These are phyloP conservation scores for Pleurotus citrinopileatus DNA, from an alignment of 768 basidiomycete genomes.

Conservation along the genomic window DNA sequence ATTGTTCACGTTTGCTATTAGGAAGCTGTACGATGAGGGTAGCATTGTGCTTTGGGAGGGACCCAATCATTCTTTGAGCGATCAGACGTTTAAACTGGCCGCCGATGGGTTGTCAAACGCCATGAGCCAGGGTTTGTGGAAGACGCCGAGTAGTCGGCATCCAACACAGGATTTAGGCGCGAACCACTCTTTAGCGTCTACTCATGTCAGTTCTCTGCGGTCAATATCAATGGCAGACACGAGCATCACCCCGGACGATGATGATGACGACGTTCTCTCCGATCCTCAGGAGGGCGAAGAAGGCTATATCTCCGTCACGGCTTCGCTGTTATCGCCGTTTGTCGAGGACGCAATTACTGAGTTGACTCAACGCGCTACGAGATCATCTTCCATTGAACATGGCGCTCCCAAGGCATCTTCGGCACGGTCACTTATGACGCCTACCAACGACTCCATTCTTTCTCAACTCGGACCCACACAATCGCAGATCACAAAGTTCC, in stretches of 20 bases:
- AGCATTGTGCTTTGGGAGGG: slow-evolving; percentile 74
- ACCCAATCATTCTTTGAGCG: slow-evolving; percentile 37
- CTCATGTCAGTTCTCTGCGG: neutral
- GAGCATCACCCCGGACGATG: slow-evolving; percentile 26
- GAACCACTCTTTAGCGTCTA: neutral
- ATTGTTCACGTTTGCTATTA: slow-evolving; percentile 63
- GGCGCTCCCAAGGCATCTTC: neutral
- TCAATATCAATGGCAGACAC: neutral
- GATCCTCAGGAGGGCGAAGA: slow-evolving; percentile 63
- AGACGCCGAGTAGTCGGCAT: slow-evolving; percentile 18
- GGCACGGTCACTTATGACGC: neutral
- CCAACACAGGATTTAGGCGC: neutral
- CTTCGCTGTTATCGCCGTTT: slow-evolving; percentile 42
- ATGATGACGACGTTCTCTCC: slow-evolving; percentile 48
- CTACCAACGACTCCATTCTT: slow-evolving; percentile 13
- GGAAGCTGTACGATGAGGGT: slow-evolving; percentile 68
- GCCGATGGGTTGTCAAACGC: slow-evolving; percentile 25
- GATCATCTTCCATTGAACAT: slow-evolving; percentile 7
- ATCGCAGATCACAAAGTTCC: slow-evolving; percentile 41
- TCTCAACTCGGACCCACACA: slow-evolving; percentile 26
- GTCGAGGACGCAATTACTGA: slow-evolving; percentile 44
- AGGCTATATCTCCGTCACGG: slow-evolving; percentile 61
- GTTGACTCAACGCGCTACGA: slow-evolving; percentile 22
- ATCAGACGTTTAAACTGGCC: slow-evolving; percentile 14
- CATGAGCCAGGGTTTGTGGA: slow-evolving; percentile 37